Base-by-base conservation (phyloP, 257 asterid genomes). In the Salvia hispanica region DNA sequence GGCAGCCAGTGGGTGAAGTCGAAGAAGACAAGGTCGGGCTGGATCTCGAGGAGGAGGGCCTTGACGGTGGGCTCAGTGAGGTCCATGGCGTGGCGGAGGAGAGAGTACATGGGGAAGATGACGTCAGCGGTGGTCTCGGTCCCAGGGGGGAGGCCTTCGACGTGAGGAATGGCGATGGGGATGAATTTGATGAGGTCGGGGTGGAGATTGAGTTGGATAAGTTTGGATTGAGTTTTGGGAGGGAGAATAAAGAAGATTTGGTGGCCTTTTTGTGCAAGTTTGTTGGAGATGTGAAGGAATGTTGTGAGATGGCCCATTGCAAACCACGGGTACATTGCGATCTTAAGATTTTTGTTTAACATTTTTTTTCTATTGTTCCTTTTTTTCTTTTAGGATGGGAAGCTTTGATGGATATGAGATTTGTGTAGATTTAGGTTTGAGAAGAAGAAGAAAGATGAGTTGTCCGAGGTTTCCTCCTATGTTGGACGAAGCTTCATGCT, bases 281-380 rank as follows among this genome's bases (percentile, higher is more conserved):
- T 80, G 75, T 85, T 83, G 15, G 91, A 75, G 0, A 81, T 52
- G 44, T 74, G 79, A 6, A 83, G 75, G 68, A 53, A 85, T 2
- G 90, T 70, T 7, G 78, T 78, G 8, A 87, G 58, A 46, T 87
- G 90, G 6, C 95, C 90, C 62, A 78, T 73, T 0, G 85, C 92
- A 55, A 87, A 59, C 95, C 89, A 85, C 67, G 92, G 90, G 44
- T 70, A 87, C 92, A 87, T 85, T 15, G 72, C 75, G 5, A 71
- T 71, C 57, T 47, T 71, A 3, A 70, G 40, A 14, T 8, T 33
- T 11, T 25, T 61, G 28, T 61, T 58, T 0, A 13, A 55, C 75
- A 61, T 69, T 54, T 10, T 21, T 53, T 18, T 18, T 18, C 1
- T 18, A 1, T 18, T 18, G 0, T 25, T 25, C 2, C 31, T 25